These are phyloP conservation scores for Lathyrus sativus DNA, from an alignment of 306 rosid species.

Conservation along the genomic window DNA sequence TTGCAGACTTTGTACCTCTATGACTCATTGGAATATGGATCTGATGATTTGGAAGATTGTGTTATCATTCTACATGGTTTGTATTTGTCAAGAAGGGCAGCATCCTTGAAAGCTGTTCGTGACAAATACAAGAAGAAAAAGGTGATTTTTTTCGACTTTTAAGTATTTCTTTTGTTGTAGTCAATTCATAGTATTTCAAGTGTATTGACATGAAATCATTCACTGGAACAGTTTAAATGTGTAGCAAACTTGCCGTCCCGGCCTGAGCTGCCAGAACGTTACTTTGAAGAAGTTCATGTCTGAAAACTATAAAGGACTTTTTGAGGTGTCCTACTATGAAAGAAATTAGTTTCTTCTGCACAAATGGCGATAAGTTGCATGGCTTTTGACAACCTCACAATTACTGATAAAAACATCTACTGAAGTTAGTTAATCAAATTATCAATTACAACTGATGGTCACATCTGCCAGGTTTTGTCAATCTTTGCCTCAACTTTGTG, in stretches of 20 bases:
- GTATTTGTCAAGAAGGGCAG: conserved; percentile 70
- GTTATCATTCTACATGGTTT: conserved; percentile 60
- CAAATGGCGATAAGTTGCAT: no score
- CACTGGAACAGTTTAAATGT: conserved; percentile 60
- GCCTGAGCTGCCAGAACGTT: conserved; percentile 58
- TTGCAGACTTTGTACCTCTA: conserved; percentile 52
- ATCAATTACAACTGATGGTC: no score
- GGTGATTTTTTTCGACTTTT: conserved; percentile 42
- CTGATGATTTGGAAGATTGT: conserved; percentile 61
- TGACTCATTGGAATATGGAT: conserved; percentile 49
- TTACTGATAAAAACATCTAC: no score
- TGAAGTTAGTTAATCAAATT: no score
- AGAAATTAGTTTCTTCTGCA: no score
- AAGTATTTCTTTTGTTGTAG: not conserved
- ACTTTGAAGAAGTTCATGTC: conserved; percentile 38
- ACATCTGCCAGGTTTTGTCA: no score
- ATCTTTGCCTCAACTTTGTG: no score
- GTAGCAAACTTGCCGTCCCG: conserved; percentile 74
- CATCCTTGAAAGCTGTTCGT: conserved; percentile 58
- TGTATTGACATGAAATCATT: conserved; percentile 14
- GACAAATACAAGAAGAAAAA: conserved; percentile 73
- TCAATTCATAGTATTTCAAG: not conserved
- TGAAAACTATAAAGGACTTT: no score
- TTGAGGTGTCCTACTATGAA: no score
- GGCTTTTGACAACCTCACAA: no score